Percentiles rank a stretch among this genome's conserved stretches.
These are phyloP conservation scores for Coemansia sp. DNA, from an alignment of 192 early-diverging fungal genomes.

Conservation along the genomic window DNA sequence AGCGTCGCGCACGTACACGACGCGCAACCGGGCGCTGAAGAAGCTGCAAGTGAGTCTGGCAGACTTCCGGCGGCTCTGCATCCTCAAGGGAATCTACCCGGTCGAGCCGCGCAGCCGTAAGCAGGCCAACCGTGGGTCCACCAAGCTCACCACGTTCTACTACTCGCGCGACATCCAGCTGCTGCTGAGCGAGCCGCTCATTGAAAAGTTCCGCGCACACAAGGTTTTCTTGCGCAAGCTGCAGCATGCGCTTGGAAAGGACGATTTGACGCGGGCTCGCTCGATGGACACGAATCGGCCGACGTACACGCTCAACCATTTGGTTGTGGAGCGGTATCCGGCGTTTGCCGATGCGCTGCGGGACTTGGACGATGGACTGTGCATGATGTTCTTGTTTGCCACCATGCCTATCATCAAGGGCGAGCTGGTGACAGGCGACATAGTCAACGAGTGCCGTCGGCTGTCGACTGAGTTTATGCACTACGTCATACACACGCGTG, in stretches of 20 bases:
- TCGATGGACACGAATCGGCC: constrained; percentile 76
- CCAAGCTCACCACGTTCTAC: constrained; percentile 87
- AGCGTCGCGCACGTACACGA: constrained; percentile 86
- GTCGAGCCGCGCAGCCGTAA: constrained; percentile 92
- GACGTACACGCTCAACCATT: constrained; percentile 85
- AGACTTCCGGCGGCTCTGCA: constrained; percentile 96
- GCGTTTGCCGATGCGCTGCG: constrained; percentile 89
- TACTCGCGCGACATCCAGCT: constrained; percentile 96
- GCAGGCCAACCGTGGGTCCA: constrained; percentile 88
- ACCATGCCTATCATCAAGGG: constrained; percentile 75
- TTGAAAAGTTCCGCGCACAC: constrained; percentile 90
- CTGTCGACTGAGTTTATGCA: constrained; percentile 92
- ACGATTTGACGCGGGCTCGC: constrained; percentile 75
- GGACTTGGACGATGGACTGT: constrained; percentile 97
- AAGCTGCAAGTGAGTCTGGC: constrained; percentile 94
- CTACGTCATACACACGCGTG: constrained; percentile 76
- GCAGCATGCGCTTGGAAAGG: constrained; percentile 80
- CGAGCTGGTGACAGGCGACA: constrained; percentile 21
- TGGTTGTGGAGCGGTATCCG: constrained; percentile 96
- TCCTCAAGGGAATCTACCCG: constrained; percentile 98
- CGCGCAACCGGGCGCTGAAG: constrained; percentile 83
- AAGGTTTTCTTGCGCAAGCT: constrained; percentile 86
- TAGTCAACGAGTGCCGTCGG: constrained; percentile 73
- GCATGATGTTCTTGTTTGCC: constrained; percentile 92
- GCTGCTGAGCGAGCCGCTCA: constrained; percentile 89